These are phyloP conservation scores for Backusella macrospora DNA, from an alignment of 192 early-diverging fungal species.

Conservation along the genomic window DNA sequence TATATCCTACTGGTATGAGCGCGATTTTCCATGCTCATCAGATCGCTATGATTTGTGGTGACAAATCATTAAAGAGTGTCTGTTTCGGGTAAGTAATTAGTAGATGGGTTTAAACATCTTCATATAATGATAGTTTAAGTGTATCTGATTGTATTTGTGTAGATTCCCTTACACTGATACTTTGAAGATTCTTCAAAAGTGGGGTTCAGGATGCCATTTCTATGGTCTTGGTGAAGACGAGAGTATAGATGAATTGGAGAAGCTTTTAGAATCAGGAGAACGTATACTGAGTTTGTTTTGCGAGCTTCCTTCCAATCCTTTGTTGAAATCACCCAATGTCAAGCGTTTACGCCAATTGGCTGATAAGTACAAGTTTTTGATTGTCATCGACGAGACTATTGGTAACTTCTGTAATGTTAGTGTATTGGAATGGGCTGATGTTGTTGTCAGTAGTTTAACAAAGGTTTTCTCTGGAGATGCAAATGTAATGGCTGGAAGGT, in stretches of 20 bases:
- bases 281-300: constrained; percentile 82
- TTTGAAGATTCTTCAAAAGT: constrained; percentile 95
- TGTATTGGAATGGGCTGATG: constrained; percentile 78
- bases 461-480: constrained; percentile 96
- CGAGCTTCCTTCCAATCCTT: constrained; percentile 95
- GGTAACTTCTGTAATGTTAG: constrained; percentile 92
- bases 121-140: neutral
- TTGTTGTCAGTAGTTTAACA: constrained; percentile 89
- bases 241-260: constrained; percentile 77
- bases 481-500: constrained; percentile 98
- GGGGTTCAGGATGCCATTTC: constrained; percentile 88
- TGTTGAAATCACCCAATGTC: constrained; percentile 84
- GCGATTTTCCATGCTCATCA: constrained; percentile 90
- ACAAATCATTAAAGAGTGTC: constrained; percentile 66
- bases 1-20: constrained; percentile 91
- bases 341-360: constrained; percentile 74
- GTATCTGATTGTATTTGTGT: neutral
- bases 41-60: constrained; percentile 52
- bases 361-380: constrained; percentile 71
- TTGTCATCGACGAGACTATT: constrained; percentile 94
- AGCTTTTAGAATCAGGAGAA: constrained; percentile 61
- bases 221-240: constrained; percentile 79
- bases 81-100: constrained; percentile 78
- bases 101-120: no score
- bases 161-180: constrained; percentile 96